A percentile compares a stretch with the other conserved stretches of the same genome.
Evolutionary conservation across 1,139 yeast species (phyloP).

Genomic region (Taphrina wiesneri): DNA sequence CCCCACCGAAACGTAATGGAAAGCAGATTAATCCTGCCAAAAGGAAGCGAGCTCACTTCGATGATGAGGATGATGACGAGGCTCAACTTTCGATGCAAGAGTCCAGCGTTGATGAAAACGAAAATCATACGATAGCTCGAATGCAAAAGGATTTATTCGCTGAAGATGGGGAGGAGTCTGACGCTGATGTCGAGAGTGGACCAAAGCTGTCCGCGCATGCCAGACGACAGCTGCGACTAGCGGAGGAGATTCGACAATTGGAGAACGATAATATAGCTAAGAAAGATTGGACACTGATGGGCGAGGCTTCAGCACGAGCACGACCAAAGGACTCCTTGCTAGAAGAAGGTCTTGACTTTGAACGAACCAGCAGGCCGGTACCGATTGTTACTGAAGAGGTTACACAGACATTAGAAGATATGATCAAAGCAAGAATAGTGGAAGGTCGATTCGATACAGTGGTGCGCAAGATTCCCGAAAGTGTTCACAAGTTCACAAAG

Average conservation of each 20-base stretch:
- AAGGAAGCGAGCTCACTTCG: conserved; percentile 36
- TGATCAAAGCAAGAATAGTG: conserved; percentile 77
- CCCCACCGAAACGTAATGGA: conserved; percentile 43
- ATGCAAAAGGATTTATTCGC: conserved; percentile 62
- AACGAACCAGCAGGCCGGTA: conserved; percentile 75
- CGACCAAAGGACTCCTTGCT: conserved; percentile 82
- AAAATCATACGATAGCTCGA: conserved; percentile 53
- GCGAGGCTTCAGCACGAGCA: conserved; percentile 80
- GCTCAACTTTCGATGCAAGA: conserved; percentile 53
- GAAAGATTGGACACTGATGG: conserved; percentile 91
- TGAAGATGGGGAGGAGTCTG: conserved; percentile 48
- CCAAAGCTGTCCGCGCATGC: conserved; percentile 50
- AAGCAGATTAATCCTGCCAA: conserved; percentile 24
- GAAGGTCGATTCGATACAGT: conserved; percentile 79
- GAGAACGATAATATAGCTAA: conserved; percentile 88
- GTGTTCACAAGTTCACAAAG: conserved; percentile 55
- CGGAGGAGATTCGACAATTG: conserved; percentile 70
- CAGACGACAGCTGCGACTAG: conserved; percentile 74
- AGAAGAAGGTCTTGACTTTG: conserved; percentile 69
- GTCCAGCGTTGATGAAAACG: conserved; percentile 50
- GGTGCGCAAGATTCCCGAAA: conserved; percentile 69
- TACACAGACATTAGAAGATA: conserved; percentile 81
- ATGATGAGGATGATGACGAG: conserved; percentile 44
- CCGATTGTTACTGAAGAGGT: conserved; percentile 90
- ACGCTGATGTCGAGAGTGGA: conserved; percentile 43